These are phyloP conservation scores for Echites panduratus DNA, from an alignment of 257 asterid species.

Conservation along the genomic window DNA sequence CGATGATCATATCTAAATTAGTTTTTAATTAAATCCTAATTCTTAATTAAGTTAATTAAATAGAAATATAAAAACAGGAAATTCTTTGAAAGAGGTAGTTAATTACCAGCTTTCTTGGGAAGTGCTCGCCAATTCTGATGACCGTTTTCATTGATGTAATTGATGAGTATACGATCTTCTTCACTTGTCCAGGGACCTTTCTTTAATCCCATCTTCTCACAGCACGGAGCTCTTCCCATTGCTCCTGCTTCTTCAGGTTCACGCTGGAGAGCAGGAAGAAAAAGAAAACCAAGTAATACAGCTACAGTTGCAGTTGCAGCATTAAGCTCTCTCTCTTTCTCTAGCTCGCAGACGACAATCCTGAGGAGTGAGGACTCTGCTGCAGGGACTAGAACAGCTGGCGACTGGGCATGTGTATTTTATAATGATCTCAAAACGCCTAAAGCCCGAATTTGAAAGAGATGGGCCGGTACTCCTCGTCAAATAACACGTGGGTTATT, in stretches of 20 bases:
- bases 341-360: no score
- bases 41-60: no score
- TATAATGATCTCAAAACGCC: neutral
- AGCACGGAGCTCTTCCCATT: conserved; percentile 78
- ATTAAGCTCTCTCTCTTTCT: neutral
- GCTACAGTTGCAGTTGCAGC: neutral
- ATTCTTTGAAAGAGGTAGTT: no score
- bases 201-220: conserved; percentile 59
- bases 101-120: conserved; percentile 33
- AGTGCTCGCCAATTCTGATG: conserved; percentile 35
- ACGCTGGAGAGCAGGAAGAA: neutral
- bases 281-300: neutral
- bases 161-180: conserved; percentile 58
- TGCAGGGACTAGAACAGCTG: neutral
- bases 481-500: conserved; percentile 3
- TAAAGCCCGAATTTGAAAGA: neutral
- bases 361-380: neutral
- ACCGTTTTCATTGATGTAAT: conserved; percentile 24
- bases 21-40: no score
- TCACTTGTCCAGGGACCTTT: conserved; percentile 72
- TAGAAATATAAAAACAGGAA: neutral
- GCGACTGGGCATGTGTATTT: neutral
- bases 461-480: neutral
- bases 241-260: conserved; percentile 25
- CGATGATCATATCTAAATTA: no score